phyloP scores from a whole-genome alignment of 2,329 filamentous ascomycete species.

The Aspergillus sp. region DNA sequence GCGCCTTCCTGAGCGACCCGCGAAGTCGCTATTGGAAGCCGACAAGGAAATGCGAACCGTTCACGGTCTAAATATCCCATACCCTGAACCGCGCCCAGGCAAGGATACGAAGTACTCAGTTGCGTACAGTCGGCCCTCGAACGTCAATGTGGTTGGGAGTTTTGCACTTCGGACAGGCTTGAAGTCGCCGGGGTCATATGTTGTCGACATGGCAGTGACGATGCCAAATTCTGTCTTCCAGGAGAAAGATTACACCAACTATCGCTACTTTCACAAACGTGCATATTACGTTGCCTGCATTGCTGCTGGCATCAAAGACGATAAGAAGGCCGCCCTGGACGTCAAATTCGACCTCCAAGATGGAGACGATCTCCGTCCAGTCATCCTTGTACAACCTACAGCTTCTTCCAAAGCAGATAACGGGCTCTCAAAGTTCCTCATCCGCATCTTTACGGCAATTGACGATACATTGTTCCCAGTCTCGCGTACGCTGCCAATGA shows the following conservation, averaged over 20 bases:
- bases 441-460: slow-evolving; percentile 78
- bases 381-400: slow-evolving; percentile 56
- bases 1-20: slow-evolving; percentile 55
- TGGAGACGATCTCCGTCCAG: slow-evolving; percentile 76
- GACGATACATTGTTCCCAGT: slow-evolving; percentile 71
- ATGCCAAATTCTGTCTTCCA: slow-evolving; percentile 83
- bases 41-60: slow-evolving; percentile 68
- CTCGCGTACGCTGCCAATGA: slow-evolving; percentile 71
- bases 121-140: slow-evolving; percentile 73
- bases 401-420: slow-evolving; percentile 43
- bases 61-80: slow-evolving; percentile 75
- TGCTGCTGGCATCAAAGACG: slow-evolving; percentile 68
- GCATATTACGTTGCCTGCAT: slow-evolving; percentile 89
- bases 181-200: slow-evolving; percentile 58
- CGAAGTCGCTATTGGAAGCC: slow-evolving; percentile 66
- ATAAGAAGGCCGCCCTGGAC: slow-evolving; percentile 58
- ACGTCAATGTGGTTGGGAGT: slow-evolving; percentile 87
- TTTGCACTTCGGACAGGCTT: slow-evolving; percentile 77
- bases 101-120: slow-evolving; percentile 82
- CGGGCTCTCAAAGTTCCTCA: slow-evolving; percentile 55
- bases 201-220: slow-evolving; percentile 82
- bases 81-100: slow-evolving; percentile 77
- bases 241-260: slow-evolving; percentile 90
- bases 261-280: slow-evolving; percentile 92
- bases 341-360: slow-evolving; percentile 69